Percentiles rank a stretch among this genome's conserved stretches.
Conservation (phyloP, 768 basidiomycete species). For the Boletus sp. region DNA sequence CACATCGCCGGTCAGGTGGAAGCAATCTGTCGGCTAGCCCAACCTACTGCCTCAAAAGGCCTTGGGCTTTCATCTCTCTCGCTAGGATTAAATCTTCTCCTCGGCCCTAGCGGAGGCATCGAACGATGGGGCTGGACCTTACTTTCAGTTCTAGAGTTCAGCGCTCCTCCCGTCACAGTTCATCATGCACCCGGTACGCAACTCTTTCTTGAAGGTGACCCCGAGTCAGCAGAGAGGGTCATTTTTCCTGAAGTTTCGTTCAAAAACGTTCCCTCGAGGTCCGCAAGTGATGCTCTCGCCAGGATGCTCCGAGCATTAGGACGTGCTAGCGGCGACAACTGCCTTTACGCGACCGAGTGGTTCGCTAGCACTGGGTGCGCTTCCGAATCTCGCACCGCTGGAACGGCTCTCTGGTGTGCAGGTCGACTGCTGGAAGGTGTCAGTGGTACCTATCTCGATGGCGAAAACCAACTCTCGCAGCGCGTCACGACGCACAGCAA, state of each 20-base stretch:
- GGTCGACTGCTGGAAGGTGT: conserved; percentile 75
- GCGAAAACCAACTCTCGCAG: conserved; percentile 7
- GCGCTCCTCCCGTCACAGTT: conserved; percentile 47
- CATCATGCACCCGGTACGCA: conserved; percentile 50
- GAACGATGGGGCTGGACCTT: conserved; percentile 93
- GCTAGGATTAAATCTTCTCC: conserved; percentile 54
- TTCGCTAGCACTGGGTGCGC: conserved; percentile 55
- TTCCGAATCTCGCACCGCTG: conserved; percentile 45
- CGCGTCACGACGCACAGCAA: conserved; percentile 34
- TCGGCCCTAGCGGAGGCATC: conserved; percentile 81
- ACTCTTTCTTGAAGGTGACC: conserved; percentile 53
- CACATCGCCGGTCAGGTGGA: conserved; percentile 67
- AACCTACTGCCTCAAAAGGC: conserved; percentile 14
- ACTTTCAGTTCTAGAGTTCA: conserved; percentile 77
- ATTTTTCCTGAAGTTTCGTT: conserved; percentile 62
- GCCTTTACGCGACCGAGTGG: conserved; percentile 82
- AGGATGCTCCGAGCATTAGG: conserved; percentile 77
- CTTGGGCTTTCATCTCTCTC: conserved; percentile 44
- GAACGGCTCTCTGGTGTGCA: conserved; percentile 84
- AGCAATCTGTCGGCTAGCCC: conserved; percentile 59
- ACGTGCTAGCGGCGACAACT: conserved; percentile 60
- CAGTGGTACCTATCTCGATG: conserved; percentile 45
- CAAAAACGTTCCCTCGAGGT: conserved; percentile 51
- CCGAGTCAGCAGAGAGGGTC: conserved; percentile 33
- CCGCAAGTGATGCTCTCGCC: conserved; percentile 54